phyloP scores from a whole-genome alignment of 495 filamentous ascomycete species.

The Bombardia bombarda region DNA sequence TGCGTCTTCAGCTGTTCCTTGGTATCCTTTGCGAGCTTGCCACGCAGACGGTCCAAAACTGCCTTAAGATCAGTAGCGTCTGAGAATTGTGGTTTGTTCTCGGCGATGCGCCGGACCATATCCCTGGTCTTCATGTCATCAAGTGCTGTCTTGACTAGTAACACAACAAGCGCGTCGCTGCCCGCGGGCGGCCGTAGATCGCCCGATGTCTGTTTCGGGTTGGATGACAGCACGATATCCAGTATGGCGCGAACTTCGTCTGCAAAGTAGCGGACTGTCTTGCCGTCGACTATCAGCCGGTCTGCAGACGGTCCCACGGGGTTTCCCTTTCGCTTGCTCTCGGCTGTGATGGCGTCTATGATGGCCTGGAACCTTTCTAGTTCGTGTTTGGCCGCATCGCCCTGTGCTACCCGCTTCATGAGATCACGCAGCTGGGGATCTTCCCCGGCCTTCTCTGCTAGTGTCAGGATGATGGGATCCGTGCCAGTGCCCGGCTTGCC shows the following conservation, averaged over 20 bases:
- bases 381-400: constrained; percentile 70
- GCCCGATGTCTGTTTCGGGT: constrained; percentile 34
- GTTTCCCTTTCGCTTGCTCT: constrained; percentile 35
- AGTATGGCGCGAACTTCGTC: constrained; percentile 41
- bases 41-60: constrained; percentile 27
- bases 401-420: constrained; percentile 91
- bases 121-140: constrained; percentile 30
- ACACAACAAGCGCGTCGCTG: constrained; percentile 34
- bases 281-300: constrained; percentile 34
- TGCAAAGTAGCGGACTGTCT: constrained; percentile 38
- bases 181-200: constrained; percentile 32
- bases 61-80: constrained; percentile 37
- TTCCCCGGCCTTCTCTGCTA: constrained; percentile 78
- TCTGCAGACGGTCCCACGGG: constrained; percentile 36
- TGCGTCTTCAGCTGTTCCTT: constrained; percentile 17
- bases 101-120: constrained; percentile 33
- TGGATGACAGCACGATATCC: constrained; percentile 36
- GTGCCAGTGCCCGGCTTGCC: constrained; percentile 39
- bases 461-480: constrained; percentile 91
- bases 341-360: constrained; percentile 77
- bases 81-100: constrained; percentile 30
- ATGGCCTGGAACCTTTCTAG: constrained; percentile 84
- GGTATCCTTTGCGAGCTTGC: constrained; percentile 21
- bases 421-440: constrained; percentile 87
- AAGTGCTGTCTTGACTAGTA: constrained; percentile 34